phyloP scores from a whole-genome alignment of 306 rosid species.

The Pueraria montana region DNA sequence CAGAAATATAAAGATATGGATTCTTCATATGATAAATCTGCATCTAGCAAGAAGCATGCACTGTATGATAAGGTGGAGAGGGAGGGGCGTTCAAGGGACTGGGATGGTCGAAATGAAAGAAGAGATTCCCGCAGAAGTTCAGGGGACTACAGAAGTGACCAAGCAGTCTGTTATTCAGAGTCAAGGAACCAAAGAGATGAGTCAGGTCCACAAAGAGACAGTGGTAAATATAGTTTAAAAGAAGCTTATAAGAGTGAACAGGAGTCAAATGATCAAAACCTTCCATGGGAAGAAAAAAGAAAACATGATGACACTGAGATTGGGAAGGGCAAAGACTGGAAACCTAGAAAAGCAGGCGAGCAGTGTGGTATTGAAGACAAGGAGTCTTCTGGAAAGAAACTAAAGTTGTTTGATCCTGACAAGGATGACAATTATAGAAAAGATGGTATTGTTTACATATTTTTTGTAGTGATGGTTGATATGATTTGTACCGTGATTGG shows the following conservation, averaged over 20 bases:
- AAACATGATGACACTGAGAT: slow-evolving; percentile 57
- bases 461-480: slow-evolving; percentile 21
- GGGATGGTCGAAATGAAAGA: slow-evolving; percentile 70
- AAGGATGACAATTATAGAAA: slow-evolving; percentile 58
- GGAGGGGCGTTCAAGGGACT: slow-evolving; percentile 62
- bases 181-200: slow-evolving; percentile 62
- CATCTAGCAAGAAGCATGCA: slow-evolving; percentile 65
- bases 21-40: slow-evolving; percentile 66
- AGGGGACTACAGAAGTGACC: slow-evolving; percentile 68
- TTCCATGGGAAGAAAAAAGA: slow-evolving; percentile 58
- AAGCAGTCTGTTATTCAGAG: slow-evolving; percentile 56
- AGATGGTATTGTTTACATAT: slow-evolving; percentile 58
- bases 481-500: neutral
- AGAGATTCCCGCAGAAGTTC: slow-evolving; percentile 67
- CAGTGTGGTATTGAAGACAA: slow-evolving; percentile 57
- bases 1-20: slow-evolving; percentile 65
- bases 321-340: slow-evolving; percentile 58
- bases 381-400: slow-evolving; percentile 68
- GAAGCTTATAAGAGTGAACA: slow-evolving; percentile 65
- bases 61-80: slow-evolving; percentile 63
- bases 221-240: slow-evolving; percentile 50
- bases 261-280: slow-evolving; percentile 61
- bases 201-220: slow-evolving; percentile 56
- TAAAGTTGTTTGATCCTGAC: slow-evolving; percentile 59
- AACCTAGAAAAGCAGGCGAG: slow-evolving; percentile 58